A percentile compares a stretch with the other conserved stretches of the same genome.
These are phyloP conservation scores for Yamadazyma membranifaciens DNA, from an alignment of 1,139 yeast genomes.

Conservation along the genomic window DNA sequence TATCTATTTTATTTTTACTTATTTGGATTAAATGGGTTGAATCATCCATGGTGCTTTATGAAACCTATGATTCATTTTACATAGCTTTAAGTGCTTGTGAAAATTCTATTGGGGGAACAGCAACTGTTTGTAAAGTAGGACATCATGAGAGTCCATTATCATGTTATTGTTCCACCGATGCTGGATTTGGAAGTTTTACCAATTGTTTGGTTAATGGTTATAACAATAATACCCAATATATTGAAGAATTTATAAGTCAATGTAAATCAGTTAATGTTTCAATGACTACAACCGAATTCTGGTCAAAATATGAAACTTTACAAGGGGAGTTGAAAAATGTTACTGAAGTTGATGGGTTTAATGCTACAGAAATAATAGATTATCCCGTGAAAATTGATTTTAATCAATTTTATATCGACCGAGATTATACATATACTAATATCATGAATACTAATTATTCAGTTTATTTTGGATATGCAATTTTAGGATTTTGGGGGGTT, in stretches of 20 bases:
- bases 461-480: conserved; percentile 47
- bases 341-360: conserved; percentile 11
- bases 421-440: conserved; percentile 4
- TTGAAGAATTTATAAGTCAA: conserved; percentile 14
- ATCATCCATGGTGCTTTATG: conserved; percentile 2
- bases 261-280: conserved; percentile 12
- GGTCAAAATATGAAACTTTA: conserved; percentile 12
- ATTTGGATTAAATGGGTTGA: neutral
- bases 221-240: conserved; percentile 14
- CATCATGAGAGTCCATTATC: conserved; percentile 1
- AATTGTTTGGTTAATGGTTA: conserved; percentile 21
- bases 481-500: conserved; percentile 49
- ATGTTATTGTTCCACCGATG: conserved; percentile 18
- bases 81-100: conserved; percentile 11
- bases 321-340: conserved; percentile 9
- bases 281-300: conserved; percentile 10
- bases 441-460: conserved; percentile 20
- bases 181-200: conserved; percentile 21
- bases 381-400: conserved; percentile 14
- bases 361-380: conserved; percentile 9
- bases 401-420: conserved; percentile 6
- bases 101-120: conserved; percentile 6
- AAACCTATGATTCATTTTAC: conserved; percentile 6
- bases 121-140: conserved; percentile 10
- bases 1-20: neutral